These are phyloP conservation scores for Groenewaldozyma sp. DNA, from an alignment of 1,139 yeast genomes.

Conservation along the genomic window DNA sequence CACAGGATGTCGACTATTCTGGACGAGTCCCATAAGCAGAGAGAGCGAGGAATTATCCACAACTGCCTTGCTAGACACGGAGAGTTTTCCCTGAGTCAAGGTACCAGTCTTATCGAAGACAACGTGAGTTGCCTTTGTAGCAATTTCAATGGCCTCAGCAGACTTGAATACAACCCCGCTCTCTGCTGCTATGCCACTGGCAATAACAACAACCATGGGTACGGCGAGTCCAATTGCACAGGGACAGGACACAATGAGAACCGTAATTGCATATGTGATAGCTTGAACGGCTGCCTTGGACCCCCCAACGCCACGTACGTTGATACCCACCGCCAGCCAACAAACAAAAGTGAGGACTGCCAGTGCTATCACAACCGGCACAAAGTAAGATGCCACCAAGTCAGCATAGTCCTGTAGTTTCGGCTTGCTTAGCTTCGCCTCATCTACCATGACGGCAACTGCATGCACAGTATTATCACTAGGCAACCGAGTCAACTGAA, in stretches of 20 bases:
- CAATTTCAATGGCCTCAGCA: conserved; percentile 2
- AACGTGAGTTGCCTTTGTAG: not conserved
- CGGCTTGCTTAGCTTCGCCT: conserved; percentile 1
- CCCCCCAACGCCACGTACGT: not conserved
- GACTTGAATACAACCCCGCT: conserved; percentile 4
- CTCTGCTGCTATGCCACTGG: conserved; percentile 6
- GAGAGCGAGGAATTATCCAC: no score
- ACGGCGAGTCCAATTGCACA: conserved; percentile 5
- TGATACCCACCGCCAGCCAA: conserved; percentile 1
- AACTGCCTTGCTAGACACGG: not conserved
- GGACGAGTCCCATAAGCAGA: not conserved
- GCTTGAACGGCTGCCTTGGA: not conserved
- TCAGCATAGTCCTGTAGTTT: conserved; percentile 2
- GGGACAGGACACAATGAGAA: conserved; percentile 5
- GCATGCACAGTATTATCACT: conserved; percentile 1
- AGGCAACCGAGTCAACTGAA: conserved; percentile 2
- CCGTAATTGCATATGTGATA: conserved; percentile 2
- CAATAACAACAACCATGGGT: conserved; percentile 5
- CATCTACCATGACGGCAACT: conserved; percentile 1
- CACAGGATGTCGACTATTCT: not conserved
- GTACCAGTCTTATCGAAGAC: conserved; percentile 7
- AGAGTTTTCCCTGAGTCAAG: conserved; percentile 4
- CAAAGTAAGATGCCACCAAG: conserved; percentile 1
- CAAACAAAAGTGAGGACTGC: not conserved
- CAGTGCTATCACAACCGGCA: not conserved